phyloP scores from a whole-genome alignment of 768 basidiomycete species.

The Rhodotorula taiwanensis region DNA sequence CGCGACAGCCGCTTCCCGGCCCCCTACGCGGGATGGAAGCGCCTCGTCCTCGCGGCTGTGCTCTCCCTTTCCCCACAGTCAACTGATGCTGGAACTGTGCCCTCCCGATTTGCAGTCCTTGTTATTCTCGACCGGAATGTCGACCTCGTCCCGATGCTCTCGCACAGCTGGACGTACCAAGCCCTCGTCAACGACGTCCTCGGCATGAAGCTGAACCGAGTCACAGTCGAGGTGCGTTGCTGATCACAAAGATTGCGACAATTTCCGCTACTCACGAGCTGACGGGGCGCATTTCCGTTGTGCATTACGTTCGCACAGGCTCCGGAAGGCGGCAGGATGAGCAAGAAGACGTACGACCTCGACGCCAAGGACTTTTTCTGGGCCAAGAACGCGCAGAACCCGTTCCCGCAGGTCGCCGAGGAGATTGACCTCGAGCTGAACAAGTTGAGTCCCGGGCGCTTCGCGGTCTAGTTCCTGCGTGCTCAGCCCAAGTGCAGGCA shows the following conservation, averaged over 20 bases:
- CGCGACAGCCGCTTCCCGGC: too few species aligned
- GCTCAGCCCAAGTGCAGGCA: too few species aligned
- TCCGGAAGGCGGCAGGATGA: slow-evolving; percentile 53
- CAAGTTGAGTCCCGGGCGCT: slow-evolving; percentile 45
- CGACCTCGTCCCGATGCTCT: slow-evolving; percentile 84
- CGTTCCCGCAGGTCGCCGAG: slow-evolving; percentile 97
- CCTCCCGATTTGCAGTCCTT: slow-evolving; percentile 56
- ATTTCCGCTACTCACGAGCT: neutral
- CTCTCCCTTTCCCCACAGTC: too few species aligned
- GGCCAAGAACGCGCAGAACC: slow-evolving; percentile 89
- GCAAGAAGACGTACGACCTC: slow-evolving; percentile 78
- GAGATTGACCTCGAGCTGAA: slow-evolving; percentile 89
- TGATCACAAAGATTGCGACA: neutral
- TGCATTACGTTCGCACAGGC: slow-evolving; percentile 46
- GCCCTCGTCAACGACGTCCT: slow-evolving; percentile 95
- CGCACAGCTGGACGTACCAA: slow-evolving; percentile 99
- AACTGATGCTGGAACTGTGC: too few species aligned
- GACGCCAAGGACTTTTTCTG: slow-evolving; percentile 99
- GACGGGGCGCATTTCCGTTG: neutral
- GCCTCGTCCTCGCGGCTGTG: too few species aligned
- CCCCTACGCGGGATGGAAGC: too few species aligned
- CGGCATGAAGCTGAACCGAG: slow-evolving; percentile 91
- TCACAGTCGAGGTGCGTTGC: slow-evolving; percentile 58
- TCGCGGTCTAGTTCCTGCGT: neutral
- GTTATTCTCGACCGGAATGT: slow-evolving; percentile 90